A percentile compares a stretch with the other conserved stretches of the same genome.
Evolutionary conservation across 306 rosid species (phyloP).

Genomic region (Cicer bijugum): DNA sequence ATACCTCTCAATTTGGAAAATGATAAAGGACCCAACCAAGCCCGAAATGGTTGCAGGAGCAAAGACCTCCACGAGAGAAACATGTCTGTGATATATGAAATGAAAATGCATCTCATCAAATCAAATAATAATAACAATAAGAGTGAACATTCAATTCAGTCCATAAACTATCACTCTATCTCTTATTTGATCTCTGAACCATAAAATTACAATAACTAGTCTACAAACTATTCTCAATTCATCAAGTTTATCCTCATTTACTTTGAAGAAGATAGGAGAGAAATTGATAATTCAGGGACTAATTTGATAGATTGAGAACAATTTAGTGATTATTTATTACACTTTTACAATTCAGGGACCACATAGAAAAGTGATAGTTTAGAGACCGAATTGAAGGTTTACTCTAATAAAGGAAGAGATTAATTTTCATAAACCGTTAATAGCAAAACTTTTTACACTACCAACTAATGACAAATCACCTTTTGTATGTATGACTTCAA

Average conservation of each 20-base stretch:
- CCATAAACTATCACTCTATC: background rate
- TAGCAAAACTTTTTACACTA: no score
- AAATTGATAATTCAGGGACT: background rate
- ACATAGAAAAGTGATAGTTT: background rate
- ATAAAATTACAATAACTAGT: background rate
- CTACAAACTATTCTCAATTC: background rate
- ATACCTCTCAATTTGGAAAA: background rate
- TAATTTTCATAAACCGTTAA: no score
- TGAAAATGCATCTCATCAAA: slow-evolving; percentile 1
- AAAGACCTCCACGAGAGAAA: background rate
- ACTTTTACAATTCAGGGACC: background rate
- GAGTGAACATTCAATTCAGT: background rate
- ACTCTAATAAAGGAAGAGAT: no score
- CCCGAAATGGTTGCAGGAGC: background rate
- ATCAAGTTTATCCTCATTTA: background rate
- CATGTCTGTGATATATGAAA: background rate
- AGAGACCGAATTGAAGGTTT: background rate
- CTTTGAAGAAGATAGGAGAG: background rate
- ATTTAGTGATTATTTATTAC: no score
- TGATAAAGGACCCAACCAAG: background rate
- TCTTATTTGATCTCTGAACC: no score
- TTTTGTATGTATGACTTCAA: no score
- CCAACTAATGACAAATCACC: no score
- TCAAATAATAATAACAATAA: background rate
- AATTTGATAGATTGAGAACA: background rate